Conservation (phyloP, 1,284 basidiomycete genomes). For the Ustilago shanxiensis region DNA sequence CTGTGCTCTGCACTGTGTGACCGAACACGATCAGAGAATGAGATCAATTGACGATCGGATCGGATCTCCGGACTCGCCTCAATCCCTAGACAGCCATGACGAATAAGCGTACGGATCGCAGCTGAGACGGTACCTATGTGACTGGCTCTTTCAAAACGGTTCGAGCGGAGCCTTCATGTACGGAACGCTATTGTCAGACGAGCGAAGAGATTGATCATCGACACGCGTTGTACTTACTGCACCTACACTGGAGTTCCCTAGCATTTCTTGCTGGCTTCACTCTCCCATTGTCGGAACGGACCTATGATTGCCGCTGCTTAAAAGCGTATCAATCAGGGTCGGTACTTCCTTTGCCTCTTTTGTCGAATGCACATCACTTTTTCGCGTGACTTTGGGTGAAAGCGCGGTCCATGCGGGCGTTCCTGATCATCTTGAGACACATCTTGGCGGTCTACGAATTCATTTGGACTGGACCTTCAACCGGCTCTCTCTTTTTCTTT, state of each 20-base stretch:
- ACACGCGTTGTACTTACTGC: background rate
- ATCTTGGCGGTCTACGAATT: background rate
- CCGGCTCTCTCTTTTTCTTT: background rate
- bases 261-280: background rate
- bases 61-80: no score
- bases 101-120: no score
- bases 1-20: background rate
- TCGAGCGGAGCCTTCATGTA: background rate
- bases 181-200: background rate
- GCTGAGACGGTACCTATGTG: background rate
- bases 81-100: background rate
- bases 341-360: background rate
- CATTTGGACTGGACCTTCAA: background rate
- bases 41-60: no score
- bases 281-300: background rate
- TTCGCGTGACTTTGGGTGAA: background rate
- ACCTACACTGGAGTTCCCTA: background rate
- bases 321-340: background rate
- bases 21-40: no score
- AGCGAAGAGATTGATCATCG: background rate
- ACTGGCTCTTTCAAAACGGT: no score
- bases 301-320: background rate
- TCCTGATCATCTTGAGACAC: background rate
- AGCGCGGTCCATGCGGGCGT: slow-evolving; percentile 2
- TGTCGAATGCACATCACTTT: no score